These are phyloP conservation scores for Xylariales sp. DNA, from an alignment of 2,329 filamentous ascomycete genomes.

Conservation along the genomic window DNA sequence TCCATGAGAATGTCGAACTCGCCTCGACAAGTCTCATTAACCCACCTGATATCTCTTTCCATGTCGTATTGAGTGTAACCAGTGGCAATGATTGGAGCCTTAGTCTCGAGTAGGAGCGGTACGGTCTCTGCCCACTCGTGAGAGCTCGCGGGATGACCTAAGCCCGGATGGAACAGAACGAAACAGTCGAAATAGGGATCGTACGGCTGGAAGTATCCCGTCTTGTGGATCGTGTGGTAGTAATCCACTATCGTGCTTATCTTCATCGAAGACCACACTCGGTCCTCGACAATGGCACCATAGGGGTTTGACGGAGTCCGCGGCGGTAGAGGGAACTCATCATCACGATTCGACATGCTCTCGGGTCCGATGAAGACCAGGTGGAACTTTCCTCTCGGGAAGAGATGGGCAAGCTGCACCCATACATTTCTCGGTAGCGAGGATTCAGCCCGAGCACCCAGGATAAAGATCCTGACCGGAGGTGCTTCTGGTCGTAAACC, in stretches of 20 bases:
- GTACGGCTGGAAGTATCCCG: slow-evolving; percentile 86
- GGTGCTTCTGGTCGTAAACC: slow-evolving; percentile 80
- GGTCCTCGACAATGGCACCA: slow-evolving; percentile 88
- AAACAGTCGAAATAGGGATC: slow-evolving; percentile 99
- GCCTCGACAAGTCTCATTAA: slow-evolving; percentile 76
- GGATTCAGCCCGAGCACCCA: slow-evolving; percentile 95
- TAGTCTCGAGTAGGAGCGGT: slow-evolving; percentile 87
- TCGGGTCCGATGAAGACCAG: slow-evolving; percentile 94
- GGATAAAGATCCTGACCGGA: slow-evolving; percentile 84
- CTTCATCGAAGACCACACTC: slow-evolving; percentile 84
- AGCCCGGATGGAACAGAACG: slow-evolving; percentile 91
- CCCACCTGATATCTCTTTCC: slow-evolving; percentile 87
- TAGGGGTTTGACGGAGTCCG: slow-evolving; percentile 85
- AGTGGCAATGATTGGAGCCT: slow-evolving; percentile 88
- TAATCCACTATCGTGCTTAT: slow-evolving; percentile 98
- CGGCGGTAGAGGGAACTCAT: slow-evolving; percentile 85
- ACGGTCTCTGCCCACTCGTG: slow-evolving; percentile 93
- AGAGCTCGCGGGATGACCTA: slow-evolving; percentile 88
- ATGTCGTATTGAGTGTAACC: slow-evolving; percentile 96
- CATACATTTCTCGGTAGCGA: slow-evolving; percentile 91
- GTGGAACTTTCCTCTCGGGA: slow-evolving; percentile 87
- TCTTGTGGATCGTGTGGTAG: slow-evolving; percentile 92
- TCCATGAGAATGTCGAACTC: slow-evolving; percentile 91
- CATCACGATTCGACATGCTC: slow-evolving; percentile 89
- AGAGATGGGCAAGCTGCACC: slow-evolving; percentile 90